Conservation (phyloP, 805 yeast genomes). For the Ogataea methylovora region DNA sequence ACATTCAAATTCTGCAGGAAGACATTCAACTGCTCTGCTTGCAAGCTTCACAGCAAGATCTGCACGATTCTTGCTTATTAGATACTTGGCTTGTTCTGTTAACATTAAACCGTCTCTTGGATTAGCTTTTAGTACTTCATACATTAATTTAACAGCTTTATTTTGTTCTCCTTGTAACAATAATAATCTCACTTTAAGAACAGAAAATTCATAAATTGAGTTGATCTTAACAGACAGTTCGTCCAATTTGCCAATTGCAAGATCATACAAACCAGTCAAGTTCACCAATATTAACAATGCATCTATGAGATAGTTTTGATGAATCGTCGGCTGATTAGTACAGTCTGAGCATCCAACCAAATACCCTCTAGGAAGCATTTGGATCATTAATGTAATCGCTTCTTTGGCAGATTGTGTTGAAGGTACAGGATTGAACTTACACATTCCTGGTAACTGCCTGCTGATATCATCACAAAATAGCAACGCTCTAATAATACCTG, state of each 20-base stretch:
- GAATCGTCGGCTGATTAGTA: constrained; percentile 24
- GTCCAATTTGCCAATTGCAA: constrained; percentile 32
- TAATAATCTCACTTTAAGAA: constrained; percentile 35
- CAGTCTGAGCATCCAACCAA: constrained; percentile 34
- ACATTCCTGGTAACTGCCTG: constrained; percentile 52
- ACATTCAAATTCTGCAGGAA: constrained; percentile 70
- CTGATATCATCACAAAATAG: constrained; percentile 46
- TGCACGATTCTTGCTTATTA: constrained; percentile 45
- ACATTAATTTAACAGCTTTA: constrained; percentile 38
- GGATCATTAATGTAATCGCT: constrained; percentile 30
- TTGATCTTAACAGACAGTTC: too few species aligned
- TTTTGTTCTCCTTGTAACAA: constrained; percentile 36
- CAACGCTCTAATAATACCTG: constrained; percentile 47
- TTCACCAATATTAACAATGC: constrained; percentile 34
- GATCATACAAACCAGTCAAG: constrained; percentile 29
- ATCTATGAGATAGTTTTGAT: constrained; percentile 48
- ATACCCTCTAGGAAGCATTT: constrained; percentile 39
- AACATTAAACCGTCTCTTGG: constrained; percentile 55
- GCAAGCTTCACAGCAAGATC: constrained; percentile 55
- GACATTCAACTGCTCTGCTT: constrained; percentile 47
- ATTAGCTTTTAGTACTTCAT: constrained; percentile 28
- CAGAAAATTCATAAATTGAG: constrained; percentile 14
- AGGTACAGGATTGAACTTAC: constrained; percentile 37
- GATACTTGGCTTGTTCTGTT: constrained; percentile 55
- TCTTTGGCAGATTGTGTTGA: constrained; percentile 28